Base-by-base conservation (phyloP, 305 asterid species). In the Lippia alba region DNA sequence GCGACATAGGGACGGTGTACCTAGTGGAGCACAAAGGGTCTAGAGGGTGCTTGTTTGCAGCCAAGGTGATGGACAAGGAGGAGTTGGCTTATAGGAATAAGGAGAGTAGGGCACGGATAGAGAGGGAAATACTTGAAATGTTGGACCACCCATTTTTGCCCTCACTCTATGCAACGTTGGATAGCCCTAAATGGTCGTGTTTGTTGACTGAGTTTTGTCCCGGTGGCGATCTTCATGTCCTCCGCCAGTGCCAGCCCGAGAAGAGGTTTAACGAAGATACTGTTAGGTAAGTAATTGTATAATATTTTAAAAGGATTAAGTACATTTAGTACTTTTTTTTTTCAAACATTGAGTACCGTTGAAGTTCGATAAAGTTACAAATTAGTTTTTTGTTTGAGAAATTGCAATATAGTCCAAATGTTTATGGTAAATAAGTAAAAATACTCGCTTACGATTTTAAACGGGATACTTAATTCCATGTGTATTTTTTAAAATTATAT, bases 71-170 rank as follows among this genome's bases (percentile, higher is more conserved):
- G 91, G 92, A 89, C 66, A 87, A 84, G 32, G 91, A 91, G 74
- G 92, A 91, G 81, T 64, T 91, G 79, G 88, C 78, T 19, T 56
- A 74, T 67, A 82, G 94, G 81, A 81, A 76, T 56, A 89, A 87
- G 73, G 96, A 89, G 76, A 65, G 79, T 16, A 83, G 96, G 74
- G 92, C 94, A 18, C 78, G 73, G 77, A 71, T 72, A 54, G 94
- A 91, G 78, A 87, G 74, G 86, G 92, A 91, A 74, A 80, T 91
- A 45, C 86, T 89, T 66, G 82, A 82, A 75, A 80, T 81, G 83
- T 78, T 91, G 87, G 86, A 91, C n/a, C 97, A 91, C 74, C 96
- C 97, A 3, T 91, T 89, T 74, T 77, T 87, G 81, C 96, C 96
- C 64, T 80, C 84, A 10, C 90, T 91, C 19, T 83, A 84, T 57